These are phyloP conservation scores for Crotalaria pallida DNA, from an alignment of 306 rosid species.

Conservation along the genomic window DNA sequence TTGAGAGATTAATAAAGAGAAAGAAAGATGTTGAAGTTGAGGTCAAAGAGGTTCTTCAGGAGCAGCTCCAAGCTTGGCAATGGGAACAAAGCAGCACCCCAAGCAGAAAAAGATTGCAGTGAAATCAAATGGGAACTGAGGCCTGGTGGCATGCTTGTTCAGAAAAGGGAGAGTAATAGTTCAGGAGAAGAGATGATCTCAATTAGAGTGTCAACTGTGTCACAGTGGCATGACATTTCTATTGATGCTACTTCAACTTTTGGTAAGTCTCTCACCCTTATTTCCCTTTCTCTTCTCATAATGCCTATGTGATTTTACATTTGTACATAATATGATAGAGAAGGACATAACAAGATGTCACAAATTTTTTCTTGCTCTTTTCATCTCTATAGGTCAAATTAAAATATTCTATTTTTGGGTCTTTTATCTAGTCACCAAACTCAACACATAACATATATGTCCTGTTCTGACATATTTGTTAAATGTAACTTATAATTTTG, in stretches of 20 bases:
- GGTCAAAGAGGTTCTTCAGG: constrained; percentile 70
- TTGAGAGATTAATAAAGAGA: neutral
- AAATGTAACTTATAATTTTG: neutral
- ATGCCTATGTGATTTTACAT: too few relatives aligned
- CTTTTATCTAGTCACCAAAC: too few relatives aligned
- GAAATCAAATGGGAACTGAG: constrained; percentile 94
- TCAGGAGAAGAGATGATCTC: constrained; percentile 55
- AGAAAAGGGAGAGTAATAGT: constrained; percentile 54
- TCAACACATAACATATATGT: too few relatives aligned
- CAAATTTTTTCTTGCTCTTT: too few relatives aligned
- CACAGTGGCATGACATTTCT: constrained; percentile 71
- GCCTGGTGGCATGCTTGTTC: constrained; percentile 99
- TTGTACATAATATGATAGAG: too few relatives aligned
- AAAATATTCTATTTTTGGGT: too few relatives aligned
- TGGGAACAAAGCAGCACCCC: constrained; percentile 25
- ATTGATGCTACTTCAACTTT: constrained; percentile 78
- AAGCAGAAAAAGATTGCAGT: constrained; percentile 23
- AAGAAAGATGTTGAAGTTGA: constrained; percentile 64
- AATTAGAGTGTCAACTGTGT: constrained; percentile 75
- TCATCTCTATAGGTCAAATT: too few relatives aligned
- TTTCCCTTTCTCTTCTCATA: neutral
- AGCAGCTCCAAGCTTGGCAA: constrained; percentile 51
- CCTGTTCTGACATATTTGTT: too few relatives aligned
- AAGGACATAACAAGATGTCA: too few relatives aligned
- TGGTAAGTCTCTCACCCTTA: constrained; percentile 45